Base-by-base conservation (phyloP, 2,329 filamentous ascomycete genomes). In the Cryoendolithus antarcticus region DNA sequence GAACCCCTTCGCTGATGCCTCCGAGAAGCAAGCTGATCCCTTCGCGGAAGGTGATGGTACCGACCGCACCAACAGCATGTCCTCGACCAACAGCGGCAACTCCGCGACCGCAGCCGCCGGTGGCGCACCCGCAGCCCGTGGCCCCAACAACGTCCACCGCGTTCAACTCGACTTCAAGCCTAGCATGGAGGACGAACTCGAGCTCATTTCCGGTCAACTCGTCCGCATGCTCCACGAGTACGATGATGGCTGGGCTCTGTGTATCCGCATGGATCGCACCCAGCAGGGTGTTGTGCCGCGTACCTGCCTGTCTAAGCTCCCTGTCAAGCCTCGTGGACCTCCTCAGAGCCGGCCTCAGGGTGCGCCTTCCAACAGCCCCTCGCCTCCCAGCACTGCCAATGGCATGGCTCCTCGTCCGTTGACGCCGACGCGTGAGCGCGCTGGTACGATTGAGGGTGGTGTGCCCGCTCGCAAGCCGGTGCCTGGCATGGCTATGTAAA, bases 171-270 rank as follows among this genome's bases (percentile, higher is more conserved):
- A 95, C 61, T 98, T 96, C 62, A 82, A 77, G 59, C 88, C 91
- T 19, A 89, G 83, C 3, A 80, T 96, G 71, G 82, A 86, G 4
- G 91, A 98, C 56, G 91, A 98, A 63, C 70, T 98, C 55, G 82
- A 77, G 46, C 71, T 98, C 33, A 74, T 69, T 46, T 75, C 80
- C 42, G 91, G 91, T 38, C 80, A 93, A 46, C 70, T 98, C 35
- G 85, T 96, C 37, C 76, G 89, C 47, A 69, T 98, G 47, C 70
- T 96, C 38, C 89, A 96, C 56, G 88, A 94, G 63, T 98, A 96
- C 54, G 91, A 98, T 57, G 91, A 98, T 63, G 91, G 91, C 54
- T 98, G 91, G 91, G 85, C 88, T 55, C 83, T 96, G 40, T 95
- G 86, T 62, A 82, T 86, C 50, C 82, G 81, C 48, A 79, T 96